Evolutionary conservation across 306 rosid genomes (phyloP), one percentile per base, ranked within the genome.

Genomic region (Glycine soja): DNA sequence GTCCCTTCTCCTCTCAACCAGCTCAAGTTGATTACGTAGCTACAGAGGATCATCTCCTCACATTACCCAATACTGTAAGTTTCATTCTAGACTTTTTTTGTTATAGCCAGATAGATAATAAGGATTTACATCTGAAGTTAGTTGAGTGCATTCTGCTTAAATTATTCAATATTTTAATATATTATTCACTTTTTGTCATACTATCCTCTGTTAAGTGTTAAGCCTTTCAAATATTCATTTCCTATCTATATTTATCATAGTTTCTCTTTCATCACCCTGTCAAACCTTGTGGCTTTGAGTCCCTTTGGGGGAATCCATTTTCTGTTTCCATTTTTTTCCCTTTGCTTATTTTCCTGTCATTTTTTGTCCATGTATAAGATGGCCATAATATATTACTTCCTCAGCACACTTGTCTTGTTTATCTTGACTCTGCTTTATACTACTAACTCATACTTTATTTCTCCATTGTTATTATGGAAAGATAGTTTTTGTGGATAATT

Each of bases 11-110:
- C 36, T 34, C 38, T 34, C 38, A 34, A 42, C 30, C 30, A 2
- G 30, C 30, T 24, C 30, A 24, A 24, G 30, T 4, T 71, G 90
- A 90, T 62, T 89, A 85, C 77, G 38, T 87, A 45, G 80, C 89
- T 50, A 84, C 79, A 0, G 97, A 96, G 89, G 97, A 92, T 75
- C 63, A 85, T 84, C 97, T 96, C 84, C 97, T 93, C 40, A 90
- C 93, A 3, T 88, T 96, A 88, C 92, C 99, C 32, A 96, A 92
- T 78, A 88, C 98, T 78, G 99, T 96, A 88, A 90, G 99, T 88
- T 74, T 84, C 61, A 6, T 63, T 34, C 15, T 66, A 79, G 58
- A 51, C 12, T 24, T 76, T 40, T 48, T 3, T 36, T 36, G 3
- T 3, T 36, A 36, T 24, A 4, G 30, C 2, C 30, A 24, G 30